Conservation (phyloP, 306 rosid genomes). For the Lathyrus sativus region DNA sequence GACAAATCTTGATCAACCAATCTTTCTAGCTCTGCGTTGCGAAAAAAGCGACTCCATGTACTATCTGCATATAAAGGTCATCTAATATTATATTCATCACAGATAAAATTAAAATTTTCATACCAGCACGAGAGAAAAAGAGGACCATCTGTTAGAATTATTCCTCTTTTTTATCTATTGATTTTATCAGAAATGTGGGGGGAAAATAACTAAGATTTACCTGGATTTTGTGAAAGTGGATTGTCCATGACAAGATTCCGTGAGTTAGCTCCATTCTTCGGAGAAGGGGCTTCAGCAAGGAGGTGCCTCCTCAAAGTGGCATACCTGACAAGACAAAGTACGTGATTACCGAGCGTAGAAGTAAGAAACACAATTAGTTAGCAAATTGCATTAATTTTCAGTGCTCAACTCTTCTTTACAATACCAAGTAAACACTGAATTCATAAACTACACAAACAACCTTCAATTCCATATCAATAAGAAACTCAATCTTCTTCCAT, state of each 20-base stretch:
- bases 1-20: constrained; percentile 98
- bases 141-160: constrained; percentile 8
- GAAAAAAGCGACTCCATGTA: constrained; percentile 96
- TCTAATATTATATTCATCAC: constrained; percentile 11
- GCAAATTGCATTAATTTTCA: constrained; percentile 2
- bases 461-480: background rate
- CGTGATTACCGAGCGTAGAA: background rate
- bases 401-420: background rate
- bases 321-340: constrained; percentile 59
- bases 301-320: constrained; percentile 88
- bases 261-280: constrained; percentile 68
- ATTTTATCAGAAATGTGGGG: background rate
- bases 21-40: constrained; percentile 91
- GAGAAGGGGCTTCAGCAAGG: constrained; percentile 79
- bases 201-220: constrained; percentile 40
- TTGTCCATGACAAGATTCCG: constrained; percentile 75
- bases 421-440: constrained; percentile 22
- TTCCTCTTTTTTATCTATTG: background rate
- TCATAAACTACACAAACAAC: constrained; percentile 15
- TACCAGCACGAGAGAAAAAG: background rate
- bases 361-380: constrained; percentile 19
- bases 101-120: constrained; percentile 20
- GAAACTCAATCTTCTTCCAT: background rate
- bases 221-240: constrained; percentile 97
- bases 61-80: constrained; percentile 67